Evolutionary conservation across 352 stramenopile species (phyloP).

Genomic region (Peronospora tabacina): DNA sequence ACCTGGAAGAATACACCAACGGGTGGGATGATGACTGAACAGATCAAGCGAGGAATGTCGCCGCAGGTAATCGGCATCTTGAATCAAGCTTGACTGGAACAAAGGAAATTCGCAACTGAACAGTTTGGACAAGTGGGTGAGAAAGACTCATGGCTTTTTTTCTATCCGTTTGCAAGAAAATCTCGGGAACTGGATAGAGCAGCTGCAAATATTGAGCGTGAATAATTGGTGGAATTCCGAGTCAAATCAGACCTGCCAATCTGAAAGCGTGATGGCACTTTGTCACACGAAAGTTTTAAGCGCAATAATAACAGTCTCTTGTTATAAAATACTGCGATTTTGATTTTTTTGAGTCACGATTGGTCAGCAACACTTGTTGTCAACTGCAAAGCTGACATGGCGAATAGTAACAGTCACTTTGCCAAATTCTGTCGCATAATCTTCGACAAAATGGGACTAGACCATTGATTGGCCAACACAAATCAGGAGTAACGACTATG

Average conservation of each 20-base stretch:
- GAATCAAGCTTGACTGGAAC: background rate
- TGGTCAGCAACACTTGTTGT: background rate
- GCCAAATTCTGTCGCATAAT: background rate
- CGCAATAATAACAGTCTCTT: too few species aligned
- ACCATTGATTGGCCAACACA: constrained; percentile 11
- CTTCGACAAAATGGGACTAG: constrained; percentile 5
- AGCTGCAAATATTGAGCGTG: too few species aligned
- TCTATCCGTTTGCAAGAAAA: background rate
- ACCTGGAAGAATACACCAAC: constrained; percentile 56
- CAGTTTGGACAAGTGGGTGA: background rate
- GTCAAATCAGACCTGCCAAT: background rate
- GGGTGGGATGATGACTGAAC: constrained; percentile 55
- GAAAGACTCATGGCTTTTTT: background rate
- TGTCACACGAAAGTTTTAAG: background rate
- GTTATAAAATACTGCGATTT: background rate
- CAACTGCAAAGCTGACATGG: background rate
- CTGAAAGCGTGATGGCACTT: background rate
- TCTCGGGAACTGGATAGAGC: background rate
- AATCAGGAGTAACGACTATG: too few species aligned
- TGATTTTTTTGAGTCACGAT: background rate
- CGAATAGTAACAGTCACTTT: background rate
- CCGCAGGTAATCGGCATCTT: constrained; percentile 59
- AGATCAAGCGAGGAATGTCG: constrained; percentile 63
- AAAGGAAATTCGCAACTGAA: constrained; percentile 25
- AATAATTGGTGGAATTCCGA: too few species aligned